These are phyloP conservation scores for Aspergillus texensis DNA, from an alignment of 2,329 filamentous ascomycete genomes.

Conservation along the genomic window DNA sequence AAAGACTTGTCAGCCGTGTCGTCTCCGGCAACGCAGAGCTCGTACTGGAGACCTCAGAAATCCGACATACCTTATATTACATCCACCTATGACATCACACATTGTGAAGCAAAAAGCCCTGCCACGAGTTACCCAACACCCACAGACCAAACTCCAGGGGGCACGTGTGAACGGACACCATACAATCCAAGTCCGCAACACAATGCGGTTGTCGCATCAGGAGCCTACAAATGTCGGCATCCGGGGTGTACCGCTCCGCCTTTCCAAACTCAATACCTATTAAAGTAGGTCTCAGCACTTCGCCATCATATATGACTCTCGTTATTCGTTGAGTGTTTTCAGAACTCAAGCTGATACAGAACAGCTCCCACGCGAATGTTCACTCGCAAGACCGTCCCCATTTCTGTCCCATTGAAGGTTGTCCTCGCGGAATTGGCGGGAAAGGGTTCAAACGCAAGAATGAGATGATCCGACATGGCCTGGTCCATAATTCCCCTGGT, in stretches of 20 bases:
- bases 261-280: conserved; percentile 67
- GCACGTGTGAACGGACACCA: conserved; percentile 25
- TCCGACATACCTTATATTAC: conserved; percentile 30
- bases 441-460: conserved; percentile 71
- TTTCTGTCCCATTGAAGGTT: conserved; percentile 62
- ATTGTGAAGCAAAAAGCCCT: conserved; percentile 38
- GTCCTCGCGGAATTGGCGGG: conserved; percentile 62
- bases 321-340: not conserved
- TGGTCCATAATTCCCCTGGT: conserved; percentile 91
- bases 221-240: conserved; percentile 56
- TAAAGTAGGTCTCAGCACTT: conserved; percentile 55
- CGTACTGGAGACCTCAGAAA: conserved; percentile 33
- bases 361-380: conserved; percentile 59
- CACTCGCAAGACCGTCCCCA: conserved; percentile 66
- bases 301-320: not conserved
- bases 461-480: conserved; percentile 73
- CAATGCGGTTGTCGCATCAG: conserved; percentile 31
- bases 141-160: conserved; percentile 34
- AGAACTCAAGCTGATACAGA: conserved; percentile 9
- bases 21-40: conserved; percentile 35
- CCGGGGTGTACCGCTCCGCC: conserved; percentile 60
- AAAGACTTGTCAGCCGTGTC: conserved; percentile 40
- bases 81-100: conserved; percentile 32
- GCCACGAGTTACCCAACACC: conserved; percentile 44
- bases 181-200: conserved; percentile 26